phyloP scores from a whole-genome alignment of 768 basidiomycete genomes.

The Podaxis pistillaris region DNA sequence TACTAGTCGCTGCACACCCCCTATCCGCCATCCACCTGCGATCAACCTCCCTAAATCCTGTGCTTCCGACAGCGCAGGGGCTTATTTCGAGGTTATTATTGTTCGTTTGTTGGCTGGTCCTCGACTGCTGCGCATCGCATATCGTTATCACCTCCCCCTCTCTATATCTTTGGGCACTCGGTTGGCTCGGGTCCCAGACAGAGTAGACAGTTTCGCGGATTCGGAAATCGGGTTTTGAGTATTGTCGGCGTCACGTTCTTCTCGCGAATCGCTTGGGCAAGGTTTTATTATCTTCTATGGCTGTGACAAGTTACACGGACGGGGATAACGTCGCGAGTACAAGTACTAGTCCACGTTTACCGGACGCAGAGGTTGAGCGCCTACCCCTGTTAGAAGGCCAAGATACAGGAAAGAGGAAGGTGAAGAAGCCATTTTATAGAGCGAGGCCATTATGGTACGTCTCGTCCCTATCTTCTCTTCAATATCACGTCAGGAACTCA shows the following conservation, averaged over 20 bases:
- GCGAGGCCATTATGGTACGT: constrained; percentile 50
- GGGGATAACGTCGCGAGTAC: background rate
- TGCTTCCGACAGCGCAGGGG: no score
- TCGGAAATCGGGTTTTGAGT: background rate
- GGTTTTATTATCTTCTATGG: background rate
- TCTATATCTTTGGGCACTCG: no score
- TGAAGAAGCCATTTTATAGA: constrained; percentile 51
- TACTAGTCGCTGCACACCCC: no score
- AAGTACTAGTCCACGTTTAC: background rate
- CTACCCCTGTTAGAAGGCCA: background rate
- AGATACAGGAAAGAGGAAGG: background rate
- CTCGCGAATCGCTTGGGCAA: no score
- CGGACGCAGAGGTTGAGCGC: background rate
- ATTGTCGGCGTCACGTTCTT: background rate
- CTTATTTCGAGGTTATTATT: no score
- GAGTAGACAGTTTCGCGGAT: no score
- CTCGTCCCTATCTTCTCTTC: background rate
- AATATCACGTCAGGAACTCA: background rate
- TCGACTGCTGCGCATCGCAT: no score
- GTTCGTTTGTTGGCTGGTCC: no score
- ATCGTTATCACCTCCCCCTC: no score
- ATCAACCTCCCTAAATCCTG: no score
- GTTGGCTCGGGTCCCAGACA: no score
- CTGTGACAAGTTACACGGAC: background rate
- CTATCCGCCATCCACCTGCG: no score